A percentile compares a stretch with the other conserved stretches of the same genome.
Conservation (phyloP, 345 rosid species). For the Luvunga scandens region DNA sequence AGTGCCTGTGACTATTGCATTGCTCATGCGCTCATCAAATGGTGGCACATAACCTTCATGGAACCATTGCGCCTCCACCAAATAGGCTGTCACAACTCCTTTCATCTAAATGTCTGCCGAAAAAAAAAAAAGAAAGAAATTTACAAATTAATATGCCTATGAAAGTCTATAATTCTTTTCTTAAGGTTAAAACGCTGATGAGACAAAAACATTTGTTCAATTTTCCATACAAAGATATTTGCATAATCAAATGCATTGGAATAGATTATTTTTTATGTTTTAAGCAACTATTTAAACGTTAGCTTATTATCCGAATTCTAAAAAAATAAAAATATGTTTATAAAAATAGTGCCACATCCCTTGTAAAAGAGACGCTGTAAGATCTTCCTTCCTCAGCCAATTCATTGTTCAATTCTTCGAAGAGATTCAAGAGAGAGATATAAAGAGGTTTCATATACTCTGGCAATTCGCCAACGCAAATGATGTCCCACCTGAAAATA, state of each 20-base stretch:
- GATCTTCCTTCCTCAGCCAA: slow-evolving; percentile 13
- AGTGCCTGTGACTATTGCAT: background rate
- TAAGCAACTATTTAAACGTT: too few species aligned
- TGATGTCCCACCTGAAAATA: slow-evolving; percentile 28
- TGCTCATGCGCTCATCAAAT: background rate
- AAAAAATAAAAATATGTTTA: too few species aligned
- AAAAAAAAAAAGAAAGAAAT: background rate
- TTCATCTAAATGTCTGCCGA: background rate
- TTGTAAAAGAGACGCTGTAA: slow-evolving; percentile 5
- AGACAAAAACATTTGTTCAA: too few species aligned
- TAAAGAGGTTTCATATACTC: slow-evolving; percentile 10
- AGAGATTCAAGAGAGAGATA: background rate
- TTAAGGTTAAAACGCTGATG: too few species aligned
- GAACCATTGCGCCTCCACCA: background rate
- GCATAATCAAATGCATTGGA: too few species aligned
- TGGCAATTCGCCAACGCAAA: slow-evolving; percentile 12
- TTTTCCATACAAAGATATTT: too few species aligned
- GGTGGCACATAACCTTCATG: background rate
- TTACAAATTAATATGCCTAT: too few species aligned
- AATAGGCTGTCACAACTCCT: background rate
- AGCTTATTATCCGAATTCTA: too few species aligned
- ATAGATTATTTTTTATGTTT: too few species aligned
- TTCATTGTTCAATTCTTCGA: slow-evolving; percentile 18
- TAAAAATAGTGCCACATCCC: background rate
- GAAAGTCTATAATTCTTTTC: too few species aligned